Conservation (phyloP, 2,329 filamentous ascomycete genomes). For the Aureobasidium mangrovei region DNA sequence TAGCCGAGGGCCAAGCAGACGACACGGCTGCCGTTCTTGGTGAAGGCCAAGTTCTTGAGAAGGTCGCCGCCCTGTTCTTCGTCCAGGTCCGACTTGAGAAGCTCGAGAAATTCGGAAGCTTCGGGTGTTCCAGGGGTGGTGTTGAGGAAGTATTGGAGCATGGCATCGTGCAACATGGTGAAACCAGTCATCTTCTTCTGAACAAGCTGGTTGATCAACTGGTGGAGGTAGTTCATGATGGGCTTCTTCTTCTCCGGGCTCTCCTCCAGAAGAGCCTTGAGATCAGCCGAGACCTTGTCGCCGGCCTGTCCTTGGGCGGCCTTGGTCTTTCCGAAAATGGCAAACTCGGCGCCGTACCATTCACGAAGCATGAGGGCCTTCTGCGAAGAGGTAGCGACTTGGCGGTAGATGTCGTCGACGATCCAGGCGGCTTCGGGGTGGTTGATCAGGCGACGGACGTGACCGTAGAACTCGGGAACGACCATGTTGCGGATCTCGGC, state of each 20-base stretch:
- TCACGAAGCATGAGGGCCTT: conserved; percentile 79
- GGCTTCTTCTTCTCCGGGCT: conserved; percentile 78
- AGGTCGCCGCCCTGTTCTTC: conserved; percentile 65
- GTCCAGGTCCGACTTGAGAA: conserved; percentile 84
- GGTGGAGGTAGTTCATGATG: conserved; percentile 76
- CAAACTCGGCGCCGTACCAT: conserved; percentile 94
- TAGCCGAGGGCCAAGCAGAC: conserved; percentile 75
- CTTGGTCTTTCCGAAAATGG: conserved; percentile 59
- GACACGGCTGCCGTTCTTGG: conserved; percentile 73
- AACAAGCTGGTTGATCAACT: conserved; percentile 82
- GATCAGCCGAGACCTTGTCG: conserved; percentile 46
- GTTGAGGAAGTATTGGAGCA: conserved; percentile 91
- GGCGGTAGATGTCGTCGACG: conserved; percentile 89
- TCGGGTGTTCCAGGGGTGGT: conserved; percentile 70
- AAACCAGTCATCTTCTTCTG: conserved; percentile 97
- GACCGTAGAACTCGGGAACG: conserved; percentile 89
- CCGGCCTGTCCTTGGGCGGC: conserved; percentile 35
- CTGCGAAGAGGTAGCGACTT: conserved; percentile 75
- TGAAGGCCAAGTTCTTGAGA: conserved; percentile 93
- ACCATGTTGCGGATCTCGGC: conserved; percentile 78
- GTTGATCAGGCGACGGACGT: conserved; percentile 86
- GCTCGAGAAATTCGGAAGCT: conserved; percentile 76
- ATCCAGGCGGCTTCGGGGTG: conserved; percentile 97
- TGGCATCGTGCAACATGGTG: conserved; percentile 95
- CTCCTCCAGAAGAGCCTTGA: conserved; percentile 64